These are phyloP conservation scores for Scytalidium sp. DNA, from an alignment of 2,329 filamentous ascomycete species.

Conservation along the genomic window DNA sequence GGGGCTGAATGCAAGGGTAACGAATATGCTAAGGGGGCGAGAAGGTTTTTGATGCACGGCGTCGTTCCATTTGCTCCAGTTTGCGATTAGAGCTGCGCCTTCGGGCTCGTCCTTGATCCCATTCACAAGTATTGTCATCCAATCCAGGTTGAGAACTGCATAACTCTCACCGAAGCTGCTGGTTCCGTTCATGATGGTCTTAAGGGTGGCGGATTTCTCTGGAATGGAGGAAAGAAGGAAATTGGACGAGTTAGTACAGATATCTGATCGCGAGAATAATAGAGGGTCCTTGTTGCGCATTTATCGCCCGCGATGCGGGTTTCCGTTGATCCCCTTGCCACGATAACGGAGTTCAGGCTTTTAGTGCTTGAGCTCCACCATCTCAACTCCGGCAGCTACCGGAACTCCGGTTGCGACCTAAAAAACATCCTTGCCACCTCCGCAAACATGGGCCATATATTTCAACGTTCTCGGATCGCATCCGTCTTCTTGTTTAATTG, in stretches of 20 bases:
- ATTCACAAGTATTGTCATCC: conserved; percentile 35
- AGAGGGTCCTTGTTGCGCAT: background rate
- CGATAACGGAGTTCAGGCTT: background rate
- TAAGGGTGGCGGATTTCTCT: background rate
- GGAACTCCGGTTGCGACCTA: background rate
- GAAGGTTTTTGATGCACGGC: conserved; percentile 33
- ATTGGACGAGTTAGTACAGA: too few species aligned
- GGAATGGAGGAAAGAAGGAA: background rate
- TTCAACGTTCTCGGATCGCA: background rate
- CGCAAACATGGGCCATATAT: background rate
- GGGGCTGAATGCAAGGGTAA: conserved; percentile 34
- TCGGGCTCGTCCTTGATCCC: conserved; percentile 28
- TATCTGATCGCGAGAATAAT: background rate
- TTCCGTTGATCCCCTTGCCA: background rate
- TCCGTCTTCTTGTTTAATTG: background rate
- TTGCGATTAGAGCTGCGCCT: conserved; percentile 31
- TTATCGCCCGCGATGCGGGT: background rate
- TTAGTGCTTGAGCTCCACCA: background rate
- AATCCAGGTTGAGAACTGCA: conserved; percentile 40
- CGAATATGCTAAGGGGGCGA: conserved; percentile 36
- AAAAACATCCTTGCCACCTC: background rate
- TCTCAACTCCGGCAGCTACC: background rate
- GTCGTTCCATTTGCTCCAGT: conserved; percentile 34
- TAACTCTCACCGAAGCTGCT: conserved; percentile 31
- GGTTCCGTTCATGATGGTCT: background rate